Conservation (phyloP, 2,329 filamentous ascomycete species). For the Clonostachys byssicola region DNA sequence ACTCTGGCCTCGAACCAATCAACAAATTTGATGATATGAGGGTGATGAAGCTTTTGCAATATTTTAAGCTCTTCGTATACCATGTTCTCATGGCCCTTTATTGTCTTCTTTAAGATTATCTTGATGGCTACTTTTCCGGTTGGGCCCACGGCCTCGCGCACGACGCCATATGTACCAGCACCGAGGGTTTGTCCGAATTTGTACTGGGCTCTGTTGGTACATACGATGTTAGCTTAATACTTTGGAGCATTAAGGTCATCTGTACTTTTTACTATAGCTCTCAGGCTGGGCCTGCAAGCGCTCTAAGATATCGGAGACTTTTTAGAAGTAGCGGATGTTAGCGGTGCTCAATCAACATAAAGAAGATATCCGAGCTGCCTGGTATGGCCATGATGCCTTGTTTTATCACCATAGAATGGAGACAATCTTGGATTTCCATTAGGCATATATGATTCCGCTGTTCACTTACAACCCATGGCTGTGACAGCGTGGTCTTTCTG, state of each 20-base stretch:
- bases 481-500: too few species aligned
- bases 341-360: too few species aligned
- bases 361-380: too few species aligned
- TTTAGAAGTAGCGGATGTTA: too few species aligned
- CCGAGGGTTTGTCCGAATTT: conserved; percentile 89
- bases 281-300: conserved; percentile 95
- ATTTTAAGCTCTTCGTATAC: conserved; percentile 96
- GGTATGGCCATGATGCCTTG: too few species aligned
- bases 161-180: conserved; percentile 96
- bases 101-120: conserved; percentile 99
- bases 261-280: conserved; percentile 96
- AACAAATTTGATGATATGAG: conserved; percentile 94
- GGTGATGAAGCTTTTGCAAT: conserved; percentile 85
- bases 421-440: too few species aligned
- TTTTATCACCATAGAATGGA: too few species aligned
- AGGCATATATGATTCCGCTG: too few species aligned
- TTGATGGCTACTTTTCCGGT: conserved; percentile 90
- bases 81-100: conserved; percentile 97
- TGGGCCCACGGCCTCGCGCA: conserved; percentile 86
- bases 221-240: conserved; percentile 6
- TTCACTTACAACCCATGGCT: too few species aligned
- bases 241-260: conserved; percentile 4
- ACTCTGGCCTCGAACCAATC: conserved; percentile 99
- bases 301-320: conserved; percentile 88
- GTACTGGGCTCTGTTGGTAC: conserved; percentile 67